phyloP scores from a whole-genome alignment of 2,329 filamentous ascomycete genomes.

The Nemania serpens region DNA sequence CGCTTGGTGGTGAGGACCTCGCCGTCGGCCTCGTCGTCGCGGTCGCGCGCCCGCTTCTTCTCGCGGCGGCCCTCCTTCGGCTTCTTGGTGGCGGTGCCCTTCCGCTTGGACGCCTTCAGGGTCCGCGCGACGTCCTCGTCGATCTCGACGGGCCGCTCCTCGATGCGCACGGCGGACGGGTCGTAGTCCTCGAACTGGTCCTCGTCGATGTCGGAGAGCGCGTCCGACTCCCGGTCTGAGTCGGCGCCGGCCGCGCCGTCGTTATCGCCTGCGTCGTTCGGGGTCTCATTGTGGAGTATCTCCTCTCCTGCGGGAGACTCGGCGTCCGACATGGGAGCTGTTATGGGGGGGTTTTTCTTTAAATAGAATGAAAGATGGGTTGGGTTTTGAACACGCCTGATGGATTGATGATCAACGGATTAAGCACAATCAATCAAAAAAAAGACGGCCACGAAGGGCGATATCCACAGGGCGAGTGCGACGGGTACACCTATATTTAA shows the following conservation, averaged over 20 bases:
- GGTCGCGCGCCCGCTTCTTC: conserved; percentile 64
- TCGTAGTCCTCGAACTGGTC: conserved; percentile 74
- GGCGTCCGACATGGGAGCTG: conserved; percentile 50
- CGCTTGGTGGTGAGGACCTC: conserved; percentile 54
- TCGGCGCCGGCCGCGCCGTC: conserved; percentile 48
- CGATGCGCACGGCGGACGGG: conserved; percentile 64
- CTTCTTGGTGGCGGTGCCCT: conserved; percentile 71
- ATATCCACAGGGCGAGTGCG: too few relatives aligned
- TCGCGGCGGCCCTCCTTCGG: conserved; percentile 74
- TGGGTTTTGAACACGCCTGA: neutral
- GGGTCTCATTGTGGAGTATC: conserved; percentile 37
- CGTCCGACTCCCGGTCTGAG: conserved; percentile 62
- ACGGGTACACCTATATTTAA: neutral
- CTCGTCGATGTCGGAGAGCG: conserved; percentile 71
- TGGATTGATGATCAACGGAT: neutral
- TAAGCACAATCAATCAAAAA: neutral
- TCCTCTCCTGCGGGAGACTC: conserved; percentile 44
- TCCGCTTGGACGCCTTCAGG: conserved; percentile 67
- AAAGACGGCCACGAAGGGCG: neutral
- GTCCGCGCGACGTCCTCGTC: conserved; percentile 68
- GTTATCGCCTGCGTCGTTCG: conserved; percentile 43
- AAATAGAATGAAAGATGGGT: neutral
- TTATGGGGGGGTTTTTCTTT: neutral
- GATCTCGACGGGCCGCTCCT: conserved; percentile 68
- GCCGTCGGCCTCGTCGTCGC: conserved; percentile 53